These are phyloP conservation scores for Jackrogersella minutella DNA, from an alignment of 495 filamentous ascomycete genomes.

Conservation along the genomic window DNA sequence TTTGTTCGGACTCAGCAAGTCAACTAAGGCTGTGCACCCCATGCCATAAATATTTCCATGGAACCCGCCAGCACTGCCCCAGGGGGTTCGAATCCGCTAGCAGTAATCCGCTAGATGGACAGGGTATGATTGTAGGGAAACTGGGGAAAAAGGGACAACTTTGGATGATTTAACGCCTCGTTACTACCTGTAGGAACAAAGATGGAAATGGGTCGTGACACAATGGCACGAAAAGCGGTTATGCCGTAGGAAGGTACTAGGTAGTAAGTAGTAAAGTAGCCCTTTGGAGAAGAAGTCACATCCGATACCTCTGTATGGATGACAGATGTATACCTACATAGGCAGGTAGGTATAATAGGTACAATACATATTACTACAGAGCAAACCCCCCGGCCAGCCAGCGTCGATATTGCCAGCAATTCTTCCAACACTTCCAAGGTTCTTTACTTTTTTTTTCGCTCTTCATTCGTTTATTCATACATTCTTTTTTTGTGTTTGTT, in stretches of 20 bases:
- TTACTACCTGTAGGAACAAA: no score
- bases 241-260: no score
- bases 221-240: background rate
- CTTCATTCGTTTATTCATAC: constrained; percentile 19
- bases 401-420: background rate
- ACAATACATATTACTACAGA: background rate
- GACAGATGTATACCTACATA: no score
- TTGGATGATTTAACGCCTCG: no score
- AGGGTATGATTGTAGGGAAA: no score
- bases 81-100: no score
- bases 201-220: background rate
- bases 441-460: background rate
- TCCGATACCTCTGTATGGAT: no score
- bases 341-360: no score
- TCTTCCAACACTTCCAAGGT: constrained; percentile 5
- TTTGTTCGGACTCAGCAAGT: background rate
- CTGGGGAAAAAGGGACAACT: no score
- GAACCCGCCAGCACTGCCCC: constrained; percentile 11
- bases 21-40: constrained; percentile 6
- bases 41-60: background rate
- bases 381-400: constrained; percentile 1
- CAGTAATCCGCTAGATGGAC: no score
- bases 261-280: no score
- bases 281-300: no score
- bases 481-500: constrained; percentile 14